Evolutionary conservation across 2,329 filamentous ascomycete species (phyloP).

Genomic region (Neonectria sp.): DNA sequence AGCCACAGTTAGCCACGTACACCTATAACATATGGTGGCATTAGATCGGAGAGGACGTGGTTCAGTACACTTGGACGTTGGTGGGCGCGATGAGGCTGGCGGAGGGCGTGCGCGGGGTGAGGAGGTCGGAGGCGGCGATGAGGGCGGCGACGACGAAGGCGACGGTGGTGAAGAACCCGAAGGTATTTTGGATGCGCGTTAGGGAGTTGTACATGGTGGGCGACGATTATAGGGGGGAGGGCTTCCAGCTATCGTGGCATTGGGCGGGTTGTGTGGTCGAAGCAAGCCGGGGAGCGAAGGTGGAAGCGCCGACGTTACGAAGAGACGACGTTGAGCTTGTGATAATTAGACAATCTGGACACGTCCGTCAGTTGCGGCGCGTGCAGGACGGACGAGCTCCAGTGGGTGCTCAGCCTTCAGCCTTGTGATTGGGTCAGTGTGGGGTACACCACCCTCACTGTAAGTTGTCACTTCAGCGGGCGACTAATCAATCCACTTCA

Average conservation of each 20-base stretch:
- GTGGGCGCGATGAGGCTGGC: slow-evolving; percentile 73
- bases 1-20: slow-evolving; percentile 19
- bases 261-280: slow-evolving; percentile 20
- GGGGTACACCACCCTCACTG: slow-evolving; percentile 20
- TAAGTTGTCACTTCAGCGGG: neutral
- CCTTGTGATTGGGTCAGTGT: slow-evolving; percentile 44
- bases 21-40: neutral
- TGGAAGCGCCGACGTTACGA: slow-evolving; percentile 38
- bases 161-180: slow-evolving; percentile 98
- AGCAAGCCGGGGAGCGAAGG: slow-evolving; percentile 21
- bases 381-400: slow-evolving; percentile 19
- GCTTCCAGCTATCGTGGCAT: slow-evolving; percentile 34
- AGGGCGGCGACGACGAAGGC: slow-evolving; percentile 84
- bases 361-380: slow-evolving; percentile 28
- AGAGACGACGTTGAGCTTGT: slow-evolving; percentile 23
- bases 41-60: slow-evolving; percentile 5
- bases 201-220: slow-evolving; percentile 87
- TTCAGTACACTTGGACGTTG: slow-evolving; percentile 86
- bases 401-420: slow-evolving; percentile 40
- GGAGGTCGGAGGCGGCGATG: slow-evolving; percentile 85
- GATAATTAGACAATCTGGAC: slow-evolving; percentile 43
- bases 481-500: too few relatives aligned
- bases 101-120: slow-evolving; percentile 77
- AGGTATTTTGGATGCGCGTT: slow-evolving; percentile 90
- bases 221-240: slow-evolving; percentile 12